Percentiles rank a stretch among this genome's conserved stretches.
Evolutionary conservation across 2,329 filamentous ascomycete species (phyloP).

Genomic region (Ambrosiella beaveri): DNA sequence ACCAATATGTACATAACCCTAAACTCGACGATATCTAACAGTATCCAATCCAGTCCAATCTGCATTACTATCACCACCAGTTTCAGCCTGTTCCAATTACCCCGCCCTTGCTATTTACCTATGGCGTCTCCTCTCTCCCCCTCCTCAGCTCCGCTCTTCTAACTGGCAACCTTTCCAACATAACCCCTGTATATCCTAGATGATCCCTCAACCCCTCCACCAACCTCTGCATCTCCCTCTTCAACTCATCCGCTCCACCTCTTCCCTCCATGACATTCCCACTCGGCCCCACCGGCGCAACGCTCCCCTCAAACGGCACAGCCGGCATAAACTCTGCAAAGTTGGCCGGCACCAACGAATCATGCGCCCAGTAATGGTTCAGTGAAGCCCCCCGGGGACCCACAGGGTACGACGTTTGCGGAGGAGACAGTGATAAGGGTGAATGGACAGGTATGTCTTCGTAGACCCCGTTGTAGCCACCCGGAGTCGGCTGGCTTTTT

Average conservation of each 20-base stretch:
- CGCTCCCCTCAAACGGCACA: conserved; percentile 9
- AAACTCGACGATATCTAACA: no score
- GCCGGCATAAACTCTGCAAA: conserved; percentile 7
- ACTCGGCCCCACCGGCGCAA: conserved; percentile 5
- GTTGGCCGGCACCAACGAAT: background rate
- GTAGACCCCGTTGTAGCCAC: conserved; percentile 11
- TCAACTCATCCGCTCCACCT: conserved; percentile 8
- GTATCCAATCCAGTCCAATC: no score
- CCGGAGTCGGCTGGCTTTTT: background rate
- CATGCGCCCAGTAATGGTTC: background rate
- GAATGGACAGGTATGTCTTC: conserved; percentile 3
- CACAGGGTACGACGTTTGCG: conserved; percentile 1
- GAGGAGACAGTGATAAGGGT: conserved; percentile 6
- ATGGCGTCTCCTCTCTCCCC: conserved; percentile 9
- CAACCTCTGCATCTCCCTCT: conserved; percentile 12
- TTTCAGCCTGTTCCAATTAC: background rate
- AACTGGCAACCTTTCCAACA: conserved; percentile 11
- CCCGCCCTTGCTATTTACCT: background rate
- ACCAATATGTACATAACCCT: no score
- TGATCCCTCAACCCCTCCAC: conserved; percentile 11
- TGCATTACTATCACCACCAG: no score
- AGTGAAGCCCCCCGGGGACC: conserved; percentile 7
- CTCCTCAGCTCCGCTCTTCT: conserved; percentile 10
- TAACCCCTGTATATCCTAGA: conserved; percentile 11
- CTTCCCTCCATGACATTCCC: conserved; percentile 11